phyloP scores from a whole-genome alignment of 495 filamentous ascomycete species.

The Neurospora africana region DNA sequence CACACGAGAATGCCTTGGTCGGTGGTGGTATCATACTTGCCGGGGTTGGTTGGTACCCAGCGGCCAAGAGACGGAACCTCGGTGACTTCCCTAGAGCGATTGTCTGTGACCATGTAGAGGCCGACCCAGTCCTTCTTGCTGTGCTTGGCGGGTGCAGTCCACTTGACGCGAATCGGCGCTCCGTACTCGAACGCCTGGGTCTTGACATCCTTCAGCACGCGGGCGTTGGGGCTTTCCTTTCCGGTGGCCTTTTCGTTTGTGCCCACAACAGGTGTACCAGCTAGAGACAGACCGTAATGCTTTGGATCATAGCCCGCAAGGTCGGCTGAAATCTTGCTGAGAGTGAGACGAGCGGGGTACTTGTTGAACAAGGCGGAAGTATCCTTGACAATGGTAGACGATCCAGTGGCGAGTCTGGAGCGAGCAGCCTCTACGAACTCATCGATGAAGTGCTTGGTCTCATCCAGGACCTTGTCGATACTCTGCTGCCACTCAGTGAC shows the following conservation, averaged over 20 bases:
- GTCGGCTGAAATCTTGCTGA: slow-evolving; percentile 71
- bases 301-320: slow-evolving; percentile 74
- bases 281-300: slow-evolving; percentile 68
- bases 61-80: slow-evolving; percentile 77
- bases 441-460: slow-evolving; percentile 78
- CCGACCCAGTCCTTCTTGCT: slow-evolving; percentile 93
- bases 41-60: slow-evolving; percentile 73
- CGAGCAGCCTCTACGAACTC: slow-evolving; percentile 82
- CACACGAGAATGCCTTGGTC: slow-evolving; percentile 70
- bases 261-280: slow-evolving; percentile 49
- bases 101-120: slow-evolving; percentile 89
- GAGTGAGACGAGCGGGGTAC: slow-evolving; percentile 78
- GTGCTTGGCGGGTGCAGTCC: slow-evolving; percentile 87
- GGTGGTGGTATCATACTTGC: slow-evolving; percentile 64
- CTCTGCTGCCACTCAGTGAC: slow-evolving; percentile 61
- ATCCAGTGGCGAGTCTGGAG: slow-evolving; percentile 76
- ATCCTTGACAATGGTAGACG: slow-evolving; percentile 78
- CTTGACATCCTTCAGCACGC: slow-evolving; percentile 43
- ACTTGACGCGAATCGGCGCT: slow-evolving; percentile 78
- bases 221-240: slow-evolving; percentile 35
- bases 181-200: slow-evolving; percentile 81
- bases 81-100: slow-evolving; percentile 72
- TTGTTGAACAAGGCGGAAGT: slow-evolving; percentile 80
- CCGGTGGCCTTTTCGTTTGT: slow-evolving; percentile 40
- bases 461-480: slow-evolving; percentile 76